These are phyloP conservation scores for Penicillium paneum DNA, from an alignment of 2,329 filamentous ascomycete species.

Conservation along the genomic window DNA sequence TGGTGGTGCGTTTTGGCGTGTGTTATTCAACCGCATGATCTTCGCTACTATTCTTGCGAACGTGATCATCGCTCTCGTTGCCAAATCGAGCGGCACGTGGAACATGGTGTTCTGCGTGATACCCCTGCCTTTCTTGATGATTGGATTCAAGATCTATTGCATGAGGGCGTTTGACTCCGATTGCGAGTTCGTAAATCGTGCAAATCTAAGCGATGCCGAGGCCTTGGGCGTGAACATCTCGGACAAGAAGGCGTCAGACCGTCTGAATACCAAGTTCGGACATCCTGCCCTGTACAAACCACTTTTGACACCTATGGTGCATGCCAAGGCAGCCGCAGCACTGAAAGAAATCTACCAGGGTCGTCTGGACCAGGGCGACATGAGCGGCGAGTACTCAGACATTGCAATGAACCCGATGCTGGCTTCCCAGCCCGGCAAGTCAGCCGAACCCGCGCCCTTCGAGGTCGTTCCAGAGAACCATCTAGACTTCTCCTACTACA, in stretches of 20 bases:
- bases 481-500: conserved; percentile 89
- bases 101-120: conserved; percentile 65
- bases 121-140: conserved; percentile 73
- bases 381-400: conserved; percentile 61
- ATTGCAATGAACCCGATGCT: conserved; percentile 78
- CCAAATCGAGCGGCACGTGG: conserved; percentile 66
- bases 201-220: conserved; percentile 55
- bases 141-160: conserved; percentile 87
- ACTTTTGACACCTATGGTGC: conserved; percentile 91
- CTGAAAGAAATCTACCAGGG: conserved; percentile 84
- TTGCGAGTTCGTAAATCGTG: conserved; percentile 75
- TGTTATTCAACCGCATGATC: conserved; percentile 87
- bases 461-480: conserved; percentile 84
- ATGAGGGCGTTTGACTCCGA: conserved; percentile 69
- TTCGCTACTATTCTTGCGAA: conserved; percentile 78
- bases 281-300: conserved; percentile 88
- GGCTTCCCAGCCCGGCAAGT: conserved; percentile 56
- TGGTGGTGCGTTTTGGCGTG: conserved; percentile 86
- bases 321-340: conserved; percentile 82
- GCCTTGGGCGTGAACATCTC: conserved; percentile 34
- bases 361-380: conserved; percentile 58
- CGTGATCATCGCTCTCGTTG: conserved; percentile 70
- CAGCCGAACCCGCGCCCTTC: conserved; percentile 63
- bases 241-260: conserved; percentile 49
- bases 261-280: conserved; percentile 76